phyloP scores from a whole-genome alignment of 2,329 filamentous ascomycete species.

The Calonectria henricotiae region DNA sequence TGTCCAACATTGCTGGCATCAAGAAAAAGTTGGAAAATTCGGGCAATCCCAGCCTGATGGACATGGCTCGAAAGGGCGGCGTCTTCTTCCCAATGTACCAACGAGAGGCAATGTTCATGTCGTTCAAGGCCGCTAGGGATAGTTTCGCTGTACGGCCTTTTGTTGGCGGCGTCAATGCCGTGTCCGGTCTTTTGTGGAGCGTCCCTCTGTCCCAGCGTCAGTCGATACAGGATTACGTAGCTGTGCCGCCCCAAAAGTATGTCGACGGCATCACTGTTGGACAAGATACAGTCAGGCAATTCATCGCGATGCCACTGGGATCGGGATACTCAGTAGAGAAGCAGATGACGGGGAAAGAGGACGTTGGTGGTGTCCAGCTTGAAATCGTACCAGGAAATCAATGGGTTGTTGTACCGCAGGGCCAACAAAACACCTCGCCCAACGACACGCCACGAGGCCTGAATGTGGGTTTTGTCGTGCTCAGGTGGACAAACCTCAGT shows the following conservation, averaged over 20 bases:
- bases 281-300: conserved; percentile 28
- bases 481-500: background rate
- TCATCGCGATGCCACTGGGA: conserved; percentile 37
- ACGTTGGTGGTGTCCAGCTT: conserved; percentile 29
- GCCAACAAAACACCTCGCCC: background rate
- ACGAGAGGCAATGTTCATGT: conserved; percentile 36
- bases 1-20: conserved; percentile 22
- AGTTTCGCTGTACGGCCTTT: conserved; percentile 29
- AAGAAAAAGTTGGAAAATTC: conserved; percentile 23
- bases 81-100: conserved; percentile 40
- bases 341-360: conserved; percentile 35
- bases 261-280: conserved; percentile 34
- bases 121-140: conserved; percentile 27
- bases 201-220: background rate
- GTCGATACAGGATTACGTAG: conserved; percentile 29
- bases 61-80: conserved; percentile 35
- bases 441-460: background rate
- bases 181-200: conserved; percentile 30
- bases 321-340: conserved; percentile 37
- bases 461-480: background rate
- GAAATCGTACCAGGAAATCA: conserved; percentile 32
- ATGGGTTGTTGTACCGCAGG: conserved; percentile 1
- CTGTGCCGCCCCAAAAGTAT: conserved; percentile 27
- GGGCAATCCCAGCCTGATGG: conserved; percentile 27
- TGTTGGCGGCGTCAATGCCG: conserved; percentile 31